Evolutionary conservation across 805 yeast species (phyloP), one percentile per base, ranked within the genome.

Genomic region (Torulaspora microellipsoides): DNA sequence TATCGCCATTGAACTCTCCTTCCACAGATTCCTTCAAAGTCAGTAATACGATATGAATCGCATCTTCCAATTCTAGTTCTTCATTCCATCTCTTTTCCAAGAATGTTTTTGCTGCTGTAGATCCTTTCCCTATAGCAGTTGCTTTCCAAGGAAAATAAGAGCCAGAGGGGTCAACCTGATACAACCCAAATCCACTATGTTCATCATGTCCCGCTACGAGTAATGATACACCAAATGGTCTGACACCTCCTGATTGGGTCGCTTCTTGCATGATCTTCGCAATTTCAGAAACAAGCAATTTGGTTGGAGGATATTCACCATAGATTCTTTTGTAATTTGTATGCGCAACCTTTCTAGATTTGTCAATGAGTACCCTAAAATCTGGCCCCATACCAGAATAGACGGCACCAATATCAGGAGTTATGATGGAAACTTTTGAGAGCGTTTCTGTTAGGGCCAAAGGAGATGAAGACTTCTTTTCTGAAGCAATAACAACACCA

Each of bases 381-480:
- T 93, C 99, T 15, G 99, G 99, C 20, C 98, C 98, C 98, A 93
- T 90, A 14, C 99, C 99, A 6, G 96, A 77, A 68, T 93, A 93
- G 3, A 95, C 90, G 76, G 93, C 88, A 45, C 97, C 99, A 56
- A 91, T 85, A 63, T 93, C 89, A 30, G 99, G 98, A 4, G 99
- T 89, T 58, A 93, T 78, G 48, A 78, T 68, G 38, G 86, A 83
- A 31, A 93, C 81, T 63, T 93, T 93, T 40, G 83, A 75, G 46
- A 85, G 74, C 39, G 87, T 76, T 38, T 85, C 95, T 29, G 78
- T 69, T 53, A 86, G 81, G 42, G 88, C 78, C 50, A 93, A 75
- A 11, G 85, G 73, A 8, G 96, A 87, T 36, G 83, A 75, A 27
- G 91, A 77, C 61, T 90, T 90, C 72, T 91, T 85, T 65, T 93